Evolutionary conservation across 2,329 filamentous ascomycete genomes (phyloP).

Genomic region (Neonectria coccinea): DNA sequence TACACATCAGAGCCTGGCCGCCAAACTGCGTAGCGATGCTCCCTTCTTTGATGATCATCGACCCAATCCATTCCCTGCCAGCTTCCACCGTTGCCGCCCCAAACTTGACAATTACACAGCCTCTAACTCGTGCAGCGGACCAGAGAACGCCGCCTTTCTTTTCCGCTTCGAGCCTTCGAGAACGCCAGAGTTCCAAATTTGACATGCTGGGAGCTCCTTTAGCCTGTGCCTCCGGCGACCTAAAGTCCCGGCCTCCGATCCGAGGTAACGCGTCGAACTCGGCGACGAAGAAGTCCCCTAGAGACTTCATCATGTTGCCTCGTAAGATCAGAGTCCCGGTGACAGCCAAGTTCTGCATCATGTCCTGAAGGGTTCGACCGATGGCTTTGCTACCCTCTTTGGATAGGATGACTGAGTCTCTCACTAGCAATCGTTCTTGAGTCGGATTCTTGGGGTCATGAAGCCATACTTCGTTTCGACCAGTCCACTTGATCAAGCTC

Average conservation of each 20-base stretch:
- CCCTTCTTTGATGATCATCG: slow-evolving; percentile 80
- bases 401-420: slow-evolving; percentile 85
- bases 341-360: slow-evolving; percentile 81
- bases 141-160: slow-evolving; percentile 74
- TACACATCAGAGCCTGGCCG: slow-evolving; percentile 82
- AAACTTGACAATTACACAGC: slow-evolving; percentile 93
- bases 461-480: slow-evolving; percentile 88
- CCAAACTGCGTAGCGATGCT: slow-evolving; percentile 80
- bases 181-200: slow-evolving; percentile 65
- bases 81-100: slow-evolving; percentile 85
- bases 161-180: slow-evolving; percentile 68
- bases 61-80: slow-evolving; percentile 81
- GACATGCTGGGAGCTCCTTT: slow-evolving; percentile 52
- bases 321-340: slow-evolving; percentile 88
- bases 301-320: slow-evolving; percentile 73
- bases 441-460: slow-evolving; percentile 47
- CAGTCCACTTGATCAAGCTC: slow-evolving; percentile 83
- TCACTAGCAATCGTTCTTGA: slow-evolving; percentile 75
- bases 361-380: slow-evolving; percentile 61
- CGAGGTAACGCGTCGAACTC: slow-evolving; percentile 84
- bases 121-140: slow-evolving; percentile 83
- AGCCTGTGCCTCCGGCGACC: slow-evolving; percentile 62
- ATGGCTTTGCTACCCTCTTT: slow-evolving; percentile 58
- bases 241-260: slow-evolving; percentile 85
- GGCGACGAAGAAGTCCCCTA: slow-evolving; percentile 80